phyloP scores from a whole-genome alignment of 1,284 basidiomycete genomes.

The Somion occarium region DNA sequence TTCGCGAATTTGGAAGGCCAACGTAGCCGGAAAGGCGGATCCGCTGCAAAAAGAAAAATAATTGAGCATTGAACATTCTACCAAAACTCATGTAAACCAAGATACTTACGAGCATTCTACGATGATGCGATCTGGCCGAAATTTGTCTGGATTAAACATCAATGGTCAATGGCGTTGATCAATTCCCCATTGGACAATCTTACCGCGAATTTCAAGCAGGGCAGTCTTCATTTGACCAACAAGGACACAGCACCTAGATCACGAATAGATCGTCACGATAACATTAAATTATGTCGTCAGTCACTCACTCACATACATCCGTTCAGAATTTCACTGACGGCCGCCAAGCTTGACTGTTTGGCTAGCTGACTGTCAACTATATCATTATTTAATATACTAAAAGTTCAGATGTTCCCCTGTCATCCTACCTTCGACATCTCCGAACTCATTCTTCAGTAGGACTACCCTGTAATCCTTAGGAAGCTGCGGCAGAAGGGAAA shows the following conservation, averaged over 20 bases:
- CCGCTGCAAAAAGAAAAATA: conserved; percentile 53
- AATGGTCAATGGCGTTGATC: background rate
- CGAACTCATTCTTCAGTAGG: conserved; percentile 86
- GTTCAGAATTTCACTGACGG: conserved; percentile 88
- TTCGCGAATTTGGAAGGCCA: conserved; percentile 88
- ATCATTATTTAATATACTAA: background rate
- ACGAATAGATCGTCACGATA: background rate
- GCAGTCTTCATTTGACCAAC: conserved; percentile 91
- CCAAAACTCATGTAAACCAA: background rate
- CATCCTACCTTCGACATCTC: conserved; percentile 67
- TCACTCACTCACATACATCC: conserved; percentile 72
- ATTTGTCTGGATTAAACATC: conserved; percentile 53
- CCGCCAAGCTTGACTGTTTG: conserved; percentile 74
- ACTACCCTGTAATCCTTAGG: conserved; percentile 83
- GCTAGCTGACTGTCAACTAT: conserved; percentile 86
- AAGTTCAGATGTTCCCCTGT: background rate
- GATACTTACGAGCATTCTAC: conserved; percentile 82
- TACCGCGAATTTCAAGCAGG: conserved; percentile 79
- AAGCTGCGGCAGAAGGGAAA: conserved; percentile 75
- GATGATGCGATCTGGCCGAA: conserved; percentile 81
- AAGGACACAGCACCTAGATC: conserved; percentile 77
- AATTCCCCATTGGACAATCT: conserved; percentile 7
- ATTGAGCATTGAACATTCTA: background rate
- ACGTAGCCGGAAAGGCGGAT: conserved; percentile 85
- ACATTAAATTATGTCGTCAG: conserved; percentile 17